phyloP scores from a whole-genome alignment of 192 early-diverging fungal genomes.

The Coemansia sp. region DNA sequence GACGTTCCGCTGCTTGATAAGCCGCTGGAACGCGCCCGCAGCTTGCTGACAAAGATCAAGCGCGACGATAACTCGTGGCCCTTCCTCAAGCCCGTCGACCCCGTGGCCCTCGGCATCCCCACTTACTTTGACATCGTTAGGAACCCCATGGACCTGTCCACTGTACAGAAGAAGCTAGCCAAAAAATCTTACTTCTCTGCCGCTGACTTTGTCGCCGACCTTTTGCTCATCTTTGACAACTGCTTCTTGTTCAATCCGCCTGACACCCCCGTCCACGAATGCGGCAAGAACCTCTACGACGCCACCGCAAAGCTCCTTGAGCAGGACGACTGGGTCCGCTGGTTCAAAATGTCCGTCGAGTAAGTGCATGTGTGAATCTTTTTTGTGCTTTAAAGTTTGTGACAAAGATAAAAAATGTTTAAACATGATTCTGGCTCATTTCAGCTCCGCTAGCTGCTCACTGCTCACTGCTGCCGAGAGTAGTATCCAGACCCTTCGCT shows the following conservation, averaged over 20 bases:
- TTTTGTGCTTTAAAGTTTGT: background rate
- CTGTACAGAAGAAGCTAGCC: constrained; percentile 57
- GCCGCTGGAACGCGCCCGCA: constrained; percentile 12
- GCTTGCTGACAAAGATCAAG: constrained; percentile 25
- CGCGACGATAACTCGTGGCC: constrained; percentile 34
- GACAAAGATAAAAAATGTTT: background rate
- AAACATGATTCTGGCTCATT: too few relatives aligned
- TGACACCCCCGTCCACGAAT: constrained; percentile 53
- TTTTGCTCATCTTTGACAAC: constrained; percentile 65
- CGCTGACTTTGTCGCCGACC: constrained; percentile 58
- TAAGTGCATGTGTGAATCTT: too few relatives aligned
- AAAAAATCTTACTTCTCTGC: constrained; percentile 54
- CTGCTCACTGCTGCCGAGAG: background rate
- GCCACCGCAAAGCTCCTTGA: constrained; percentile 20
- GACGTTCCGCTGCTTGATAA: constrained; percentile 52
- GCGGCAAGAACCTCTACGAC: constrained; percentile 53
- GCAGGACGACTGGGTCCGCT: constrained; percentile 28
- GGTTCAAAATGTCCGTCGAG: constrained; percentile 9
- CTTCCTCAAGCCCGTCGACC: constrained; percentile 65
- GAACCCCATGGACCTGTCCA: constrained; percentile 72
- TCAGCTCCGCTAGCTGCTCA: too few relatives aligned
- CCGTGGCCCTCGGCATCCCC: constrained; percentile 57
- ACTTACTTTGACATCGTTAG: constrained; percentile 67
- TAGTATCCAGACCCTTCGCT: constrained; percentile 9
- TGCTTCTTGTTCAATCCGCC: constrained; percentile 65